phyloP scores from a whole-genome alignment of 2,329 filamentous ascomycete species.

The Epichloe scottii region DNA sequence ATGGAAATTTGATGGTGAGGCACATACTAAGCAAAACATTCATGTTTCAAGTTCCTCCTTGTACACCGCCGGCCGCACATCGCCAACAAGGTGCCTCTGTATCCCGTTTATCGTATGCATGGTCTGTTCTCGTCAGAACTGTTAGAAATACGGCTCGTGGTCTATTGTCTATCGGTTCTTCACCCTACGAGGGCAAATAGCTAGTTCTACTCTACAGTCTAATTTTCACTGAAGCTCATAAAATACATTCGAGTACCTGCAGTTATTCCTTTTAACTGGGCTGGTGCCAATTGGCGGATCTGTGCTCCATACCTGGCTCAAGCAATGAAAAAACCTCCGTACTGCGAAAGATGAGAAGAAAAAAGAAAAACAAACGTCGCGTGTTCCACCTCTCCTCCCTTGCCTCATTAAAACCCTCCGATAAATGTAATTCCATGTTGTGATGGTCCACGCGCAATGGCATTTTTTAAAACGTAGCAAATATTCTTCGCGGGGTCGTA shows the following conservation, averaged over 20 bases:
- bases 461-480: not conserved
- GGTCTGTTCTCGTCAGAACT: not conserved
- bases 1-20: slow-evolving; percentile 78
- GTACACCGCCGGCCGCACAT: not conserved
- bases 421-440: slow-evolving; percentile 1
- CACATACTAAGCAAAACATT: slow-evolving; percentile 34
- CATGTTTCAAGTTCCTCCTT: too few species aligned
- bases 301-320: not conserved
- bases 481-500: not conserved
- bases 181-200: slow-evolving; percentile 5
- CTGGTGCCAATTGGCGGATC: not conserved
- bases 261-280: not conserved
- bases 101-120: too few species aligned
- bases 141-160: slow-evolving; percentile 5
- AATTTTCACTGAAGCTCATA: slow-evolving; percentile 7
- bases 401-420: slow-evolving; percentile 1
- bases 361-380: not conserved
- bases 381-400: not conserved
- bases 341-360: slow-evolving; percentile 1
- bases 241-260: slow-evolving; percentile 2
- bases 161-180: slow-evolving; percentile 8
- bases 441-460: not conserved
- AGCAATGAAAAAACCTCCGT: not conserved
- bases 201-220: slow-evolving; percentile 7
- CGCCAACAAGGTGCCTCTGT: not conserved